Evolutionary conservation across 2,329 filamentous ascomycete species (phyloP).

Genomic region (Cercospora berteroae): DNA sequence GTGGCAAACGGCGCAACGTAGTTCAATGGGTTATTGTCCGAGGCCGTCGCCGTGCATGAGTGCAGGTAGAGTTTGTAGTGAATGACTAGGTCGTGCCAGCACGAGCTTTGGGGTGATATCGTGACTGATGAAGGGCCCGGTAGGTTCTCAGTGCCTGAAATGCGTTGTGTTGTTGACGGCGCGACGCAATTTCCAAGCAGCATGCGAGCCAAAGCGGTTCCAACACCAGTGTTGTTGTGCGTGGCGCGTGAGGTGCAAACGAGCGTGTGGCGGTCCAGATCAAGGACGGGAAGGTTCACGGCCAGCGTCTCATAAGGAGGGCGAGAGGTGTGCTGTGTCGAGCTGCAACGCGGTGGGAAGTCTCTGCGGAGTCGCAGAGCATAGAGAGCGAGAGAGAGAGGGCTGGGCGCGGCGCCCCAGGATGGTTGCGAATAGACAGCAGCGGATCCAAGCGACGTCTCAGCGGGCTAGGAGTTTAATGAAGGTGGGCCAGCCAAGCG

Average conservation of each 20-base stretch:
- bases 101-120: slow-evolving; percentile 6
- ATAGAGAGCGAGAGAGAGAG: background rate
- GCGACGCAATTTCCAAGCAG: slow-evolving; percentile 7
- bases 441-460: slow-evolving; percentile 2
- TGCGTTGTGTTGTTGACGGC: slow-evolving; percentile 1
- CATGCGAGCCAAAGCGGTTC: background rate
- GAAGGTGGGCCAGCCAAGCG: slow-evolving; percentile 1
- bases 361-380: background rate
- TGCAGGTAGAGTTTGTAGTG: slow-evolving; percentile 5
- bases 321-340: background rate
- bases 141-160: slow-evolving; percentile 4
- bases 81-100: slow-evolving; percentile 17
- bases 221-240: slow-evolving; percentile 11
- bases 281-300: background rate
- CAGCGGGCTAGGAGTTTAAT: background rate
- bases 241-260: background rate
- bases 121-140: background rate
- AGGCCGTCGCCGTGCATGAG: background rate
- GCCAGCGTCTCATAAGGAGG: slow-evolving; percentile 16
- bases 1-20: background rate
- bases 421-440: slow-evolving; percentile 1
- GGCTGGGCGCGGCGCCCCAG: background rate
- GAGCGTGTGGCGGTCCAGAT: slow-evolving; percentile 8
- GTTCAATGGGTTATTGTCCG: background rate
- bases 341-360: background rate